phyloP scores from a whole-genome alignment of 768 basidiomycete species.

The Pisolithus tinctorius region DNA sequence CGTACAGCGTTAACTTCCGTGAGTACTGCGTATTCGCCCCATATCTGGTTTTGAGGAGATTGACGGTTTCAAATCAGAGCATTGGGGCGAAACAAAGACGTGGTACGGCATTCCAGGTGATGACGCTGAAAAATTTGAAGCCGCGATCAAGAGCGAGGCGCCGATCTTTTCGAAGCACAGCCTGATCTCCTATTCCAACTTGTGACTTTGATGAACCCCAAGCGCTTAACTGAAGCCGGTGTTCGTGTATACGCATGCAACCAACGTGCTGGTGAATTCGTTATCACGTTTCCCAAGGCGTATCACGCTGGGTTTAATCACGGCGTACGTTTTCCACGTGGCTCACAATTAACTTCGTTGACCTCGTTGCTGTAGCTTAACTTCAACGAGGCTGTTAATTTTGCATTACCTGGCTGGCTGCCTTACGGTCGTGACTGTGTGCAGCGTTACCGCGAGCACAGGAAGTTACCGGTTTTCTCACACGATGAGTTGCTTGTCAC shows the following conservation, averaged over 20 bases:
- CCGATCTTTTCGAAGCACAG: constrained; percentile 96
- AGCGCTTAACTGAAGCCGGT: constrained; percentile 76
- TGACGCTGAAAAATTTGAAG: constrained; percentile 93
- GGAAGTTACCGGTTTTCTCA: constrained; percentile 94
- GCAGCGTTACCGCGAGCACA: constrained; percentile 80
- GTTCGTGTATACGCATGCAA: constrained; percentile 93
- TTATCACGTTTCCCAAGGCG: constrained; percentile 95
- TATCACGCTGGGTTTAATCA: constrained; percentile 99
- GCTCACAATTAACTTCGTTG: constrained; percentile 11
- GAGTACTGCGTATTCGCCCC: constrained; percentile 27
- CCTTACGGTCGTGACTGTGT: constrained; percentile 83
- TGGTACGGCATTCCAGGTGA: constrained; percentile 99
- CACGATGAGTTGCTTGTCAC: constrained; percentile 96
- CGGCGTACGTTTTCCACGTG: constrained; percentile 58
- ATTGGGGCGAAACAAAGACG: constrained; percentile 99
- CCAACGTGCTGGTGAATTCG: constrained; percentile 95
- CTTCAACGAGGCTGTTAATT: constrained; percentile 99
- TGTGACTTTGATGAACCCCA: constrained; percentile 95
- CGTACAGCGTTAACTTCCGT: constrained; percentile 94
- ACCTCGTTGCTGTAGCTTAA: constrained; percentile 60
- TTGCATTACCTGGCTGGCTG: constrained; percentile 95
- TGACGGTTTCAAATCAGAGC: constrained; percentile 52
- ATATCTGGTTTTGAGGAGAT: constrained; percentile 17
- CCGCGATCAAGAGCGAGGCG: constrained; percentile 89
- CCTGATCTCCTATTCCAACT: constrained; percentile 96